Conservation (phyloP, 2,329 filamentous ascomycete genomes). For the Ophiocordyceps polyrhachis-furcata region DNA sequence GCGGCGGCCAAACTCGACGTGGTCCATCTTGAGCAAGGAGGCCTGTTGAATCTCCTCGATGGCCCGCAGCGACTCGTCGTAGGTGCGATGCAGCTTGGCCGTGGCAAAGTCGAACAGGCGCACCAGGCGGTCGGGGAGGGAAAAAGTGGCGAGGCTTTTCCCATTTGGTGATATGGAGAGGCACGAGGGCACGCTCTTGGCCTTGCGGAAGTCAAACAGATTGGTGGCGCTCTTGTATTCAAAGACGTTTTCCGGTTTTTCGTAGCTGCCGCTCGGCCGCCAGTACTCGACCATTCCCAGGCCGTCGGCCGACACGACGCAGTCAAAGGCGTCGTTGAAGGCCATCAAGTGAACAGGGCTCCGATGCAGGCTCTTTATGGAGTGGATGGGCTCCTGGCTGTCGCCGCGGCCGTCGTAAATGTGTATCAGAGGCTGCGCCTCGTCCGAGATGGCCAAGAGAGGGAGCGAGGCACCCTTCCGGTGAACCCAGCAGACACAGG, state of each 20-base stretch:
- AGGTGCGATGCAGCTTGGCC: slow-evolving; percentile 75
- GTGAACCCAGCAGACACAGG: slow-evolving; percentile 83
- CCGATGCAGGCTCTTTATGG: slow-evolving; percentile 61
- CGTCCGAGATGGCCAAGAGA: slow-evolving; percentile 65
- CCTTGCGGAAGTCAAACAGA: slow-evolving; percentile 93
- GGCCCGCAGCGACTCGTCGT: slow-evolving; percentile 82
- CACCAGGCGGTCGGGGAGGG: slow-evolving; percentile 83
- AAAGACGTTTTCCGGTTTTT: slow-evolving; percentile 85
- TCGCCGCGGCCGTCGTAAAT: slow-evolving; percentile 87
- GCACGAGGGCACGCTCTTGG: slow-evolving; percentile 66
- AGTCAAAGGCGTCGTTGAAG: slow-evolving; percentile 79
- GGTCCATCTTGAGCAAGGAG: slow-evolving; percentile 59
- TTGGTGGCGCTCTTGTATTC: slow-evolving; percentile 86
- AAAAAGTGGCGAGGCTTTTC: slow-evolving; percentile 71
- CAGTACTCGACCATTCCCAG: slow-evolving; percentile 95
- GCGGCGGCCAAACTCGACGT: slow-evolving; percentile 79
- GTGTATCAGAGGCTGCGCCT: slow-evolving; percentile 50
- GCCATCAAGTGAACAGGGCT: slow-evolving; percentile 67
- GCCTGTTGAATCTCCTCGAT: slow-evolving; percentile 91
- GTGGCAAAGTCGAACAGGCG: slow-evolving; percentile 84
- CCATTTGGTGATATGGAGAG: slow-evolving; percentile 76
- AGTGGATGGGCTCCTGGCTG: slow-evolving; percentile 55
- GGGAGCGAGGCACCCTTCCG: slow-evolving; percentile 73
- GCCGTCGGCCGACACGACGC: slow-evolving; percentile 76
- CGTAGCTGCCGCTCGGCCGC: slow-evolving; percentile 61